Conservation (phyloP, 495 filamentous ascomycete genomes). For the Aspergillus nidulans region DNA sequence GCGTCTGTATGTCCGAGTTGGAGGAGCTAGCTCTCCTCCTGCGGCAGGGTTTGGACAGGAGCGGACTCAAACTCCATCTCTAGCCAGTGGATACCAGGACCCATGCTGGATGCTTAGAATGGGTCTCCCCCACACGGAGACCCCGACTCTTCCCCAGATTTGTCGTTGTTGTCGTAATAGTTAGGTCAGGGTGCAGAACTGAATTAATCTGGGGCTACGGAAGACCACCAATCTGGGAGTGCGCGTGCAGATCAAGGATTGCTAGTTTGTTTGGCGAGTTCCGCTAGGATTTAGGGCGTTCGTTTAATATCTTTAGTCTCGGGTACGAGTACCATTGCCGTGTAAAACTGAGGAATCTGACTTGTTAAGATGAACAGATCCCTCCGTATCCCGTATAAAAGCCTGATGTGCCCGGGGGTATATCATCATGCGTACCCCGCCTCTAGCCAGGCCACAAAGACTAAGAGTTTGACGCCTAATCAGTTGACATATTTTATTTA, state of each 20-base stretch:
- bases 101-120: background rate
- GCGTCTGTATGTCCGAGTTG: background rate
- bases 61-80: background rate
- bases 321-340: too few species aligned
- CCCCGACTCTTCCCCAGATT: background rate
- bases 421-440: too few species aligned
- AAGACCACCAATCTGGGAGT: background rate
- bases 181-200: background rate
- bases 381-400: too few species aligned
- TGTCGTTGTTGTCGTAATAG: background rate
- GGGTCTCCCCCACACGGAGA: background rate
- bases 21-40: too few species aligned
- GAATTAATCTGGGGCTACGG: background rate
- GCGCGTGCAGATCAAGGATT: background rate
- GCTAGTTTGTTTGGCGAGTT: background rate
- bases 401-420: too few species aligned
- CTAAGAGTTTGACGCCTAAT: too few species aligned
- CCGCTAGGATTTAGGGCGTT: background rate
- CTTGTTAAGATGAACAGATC: too few species aligned
- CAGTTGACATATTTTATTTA: too few species aligned
- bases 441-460: too few species aligned
- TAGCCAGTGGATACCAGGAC: background rate
- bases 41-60: background rate
- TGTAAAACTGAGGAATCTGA: too few species aligned
- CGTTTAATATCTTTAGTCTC: background rate